Evolutionary conservation across 2,329 filamentous ascomycete genomes (phyloP).

Genomic region (Penicillium sp.): DNA sequence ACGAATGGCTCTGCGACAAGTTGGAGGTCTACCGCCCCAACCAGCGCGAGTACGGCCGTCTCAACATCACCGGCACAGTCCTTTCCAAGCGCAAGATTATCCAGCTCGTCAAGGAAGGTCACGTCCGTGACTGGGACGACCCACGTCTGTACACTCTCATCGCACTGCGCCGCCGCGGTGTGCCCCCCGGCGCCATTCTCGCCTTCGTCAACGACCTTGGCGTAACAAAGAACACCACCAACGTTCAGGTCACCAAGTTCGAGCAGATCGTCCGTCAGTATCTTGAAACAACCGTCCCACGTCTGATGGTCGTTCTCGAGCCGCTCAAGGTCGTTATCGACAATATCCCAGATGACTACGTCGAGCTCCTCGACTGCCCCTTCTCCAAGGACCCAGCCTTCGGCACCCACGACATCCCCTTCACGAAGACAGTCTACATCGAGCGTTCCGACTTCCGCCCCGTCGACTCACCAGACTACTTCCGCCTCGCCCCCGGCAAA

Average conservation of each 20-base stretch:
- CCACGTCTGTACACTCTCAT: conserved; percentile 86
- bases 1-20: conserved; percentile 84
- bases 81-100: conserved; percentile 82
- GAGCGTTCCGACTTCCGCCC: conserved; percentile 77
- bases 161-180: conserved; percentile 75
- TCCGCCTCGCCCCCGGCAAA: conserved; percentile 73
- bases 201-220: conserved; percentile 89
- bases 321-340: conserved; percentile 81
- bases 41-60: conserved; percentile 82
- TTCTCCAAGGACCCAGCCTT: conserved; percentile 72
- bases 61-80: conserved; percentile 80
- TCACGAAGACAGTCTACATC: conserved; percentile 81
- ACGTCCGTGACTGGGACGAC: conserved; percentile 87
- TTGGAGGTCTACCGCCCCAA: conserved; percentile 85
- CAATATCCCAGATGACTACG: conserved; percentile 67
- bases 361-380: conserved; percentile 65
- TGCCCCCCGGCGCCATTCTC: conserved; percentile 84
- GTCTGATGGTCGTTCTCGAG: conserved; percentile 85
- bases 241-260: conserved; percentile 78
- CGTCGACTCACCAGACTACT: conserved; percentile 69
- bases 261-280: conserved; percentile 83
- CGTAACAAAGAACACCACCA: conserved; percentile 76
- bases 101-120: conserved; percentile 72
- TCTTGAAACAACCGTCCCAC: conserved; percentile 81
- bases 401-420: conserved; percentile 56